Base-by-base conservation (phyloP, 1,139 yeast species). In the Scheffersomyces titani region DNA sequence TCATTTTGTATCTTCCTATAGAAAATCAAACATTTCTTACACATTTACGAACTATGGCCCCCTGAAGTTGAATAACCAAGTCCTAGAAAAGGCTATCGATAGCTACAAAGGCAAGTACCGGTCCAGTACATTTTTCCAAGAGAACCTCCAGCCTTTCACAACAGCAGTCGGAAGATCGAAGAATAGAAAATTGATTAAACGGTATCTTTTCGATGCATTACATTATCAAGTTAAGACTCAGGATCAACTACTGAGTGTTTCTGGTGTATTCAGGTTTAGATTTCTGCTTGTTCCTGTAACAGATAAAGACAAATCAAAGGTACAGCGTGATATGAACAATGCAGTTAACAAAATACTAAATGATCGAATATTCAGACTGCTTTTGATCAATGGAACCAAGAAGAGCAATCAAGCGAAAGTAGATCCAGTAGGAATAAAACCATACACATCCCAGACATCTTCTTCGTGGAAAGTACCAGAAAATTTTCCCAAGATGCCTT, bases 381-480 rank as follows among this genome's bases (percentile, higher is more conserved):
- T 20, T 82, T 80, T 57, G 75, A 71, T 52, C 79, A 89, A 70
- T 93, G 90, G 72, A 88, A 90, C 53, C 1, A 74, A 76, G 88
- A 36, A 82, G 89, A 67, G 90, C 88, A 75, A 87, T 86, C 70
- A 91, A 85, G 60, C 77, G 89, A 55, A 78, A 90, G 63, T 75
- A 80, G 61, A 85, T 85, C 52, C 79, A 89, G 63, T 63, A 84
- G 86, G 73, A 91, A 89, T 52, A 91, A 90, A 64, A 83, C 97
- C 97, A 18, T 96, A 96, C 51, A 89, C 89, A 44, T 36, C 19
- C n/a, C 18, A 18, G 9, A 19, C 19, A 16, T 20, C 20, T 9
- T 20, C 44, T 22, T 30, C 24, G 40, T 52, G 56, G 54, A 52
- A 55, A 47, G 51, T 60, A 3, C 63, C 62, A 6, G 61, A 63